These are phyloP conservation scores for Crucibulum laeve DNA, from an alignment of 768 basidiomycete genomes.

Conservation along the genomic window DNA sequence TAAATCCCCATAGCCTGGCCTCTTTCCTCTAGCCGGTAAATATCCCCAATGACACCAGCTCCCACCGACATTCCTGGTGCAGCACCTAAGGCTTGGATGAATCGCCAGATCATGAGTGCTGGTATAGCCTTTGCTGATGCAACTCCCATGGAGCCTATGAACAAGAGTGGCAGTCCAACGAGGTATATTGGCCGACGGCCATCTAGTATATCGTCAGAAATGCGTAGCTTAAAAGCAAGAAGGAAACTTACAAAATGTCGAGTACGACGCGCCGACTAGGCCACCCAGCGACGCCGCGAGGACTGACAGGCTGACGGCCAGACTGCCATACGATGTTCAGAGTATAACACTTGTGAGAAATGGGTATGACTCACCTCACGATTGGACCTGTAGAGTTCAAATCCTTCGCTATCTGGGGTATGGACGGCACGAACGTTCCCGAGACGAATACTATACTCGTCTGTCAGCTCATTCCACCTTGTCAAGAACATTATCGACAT, in stretches of 20 bases:
- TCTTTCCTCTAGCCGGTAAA: constrained; percentile 56
- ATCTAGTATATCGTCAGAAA: constrained; percentile 31
- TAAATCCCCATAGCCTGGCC: constrained; percentile 54
- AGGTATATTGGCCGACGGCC: constrained; percentile 60
- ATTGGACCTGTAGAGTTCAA: constrained; percentile 14
- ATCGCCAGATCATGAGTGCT: constrained; percentile 51
- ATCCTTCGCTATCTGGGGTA: constrained; percentile 19
- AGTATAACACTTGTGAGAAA: neutral
- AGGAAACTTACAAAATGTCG: constrained; percentile 24
- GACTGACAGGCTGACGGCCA: constrained; percentile 27
- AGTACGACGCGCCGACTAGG: constrained; percentile 25
- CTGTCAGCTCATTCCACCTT: neutral
- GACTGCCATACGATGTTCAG: constrained; percentile 5
- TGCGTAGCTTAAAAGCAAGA: neutral
- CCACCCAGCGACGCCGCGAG: constrained; percentile 25
- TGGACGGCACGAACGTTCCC: constrained; percentile 20
- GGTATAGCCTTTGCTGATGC: constrained; percentile 36
- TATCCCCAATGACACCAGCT: constrained; percentile 55
- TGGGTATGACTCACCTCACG: constrained; percentile 10
- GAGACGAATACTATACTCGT: constrained; percentile 10
- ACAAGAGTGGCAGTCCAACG: constrained; percentile 52
- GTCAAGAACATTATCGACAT: constrained; percentile 5
- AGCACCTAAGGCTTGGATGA: constrained; percentile 61
- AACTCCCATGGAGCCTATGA: constrained; percentile 57
- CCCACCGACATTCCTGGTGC: constrained; percentile 49